Evolutionary conservation across 2,329 filamentous ascomycete genomes (phyloP).

Genomic region (Aureobasidium namibiae): DNA sequence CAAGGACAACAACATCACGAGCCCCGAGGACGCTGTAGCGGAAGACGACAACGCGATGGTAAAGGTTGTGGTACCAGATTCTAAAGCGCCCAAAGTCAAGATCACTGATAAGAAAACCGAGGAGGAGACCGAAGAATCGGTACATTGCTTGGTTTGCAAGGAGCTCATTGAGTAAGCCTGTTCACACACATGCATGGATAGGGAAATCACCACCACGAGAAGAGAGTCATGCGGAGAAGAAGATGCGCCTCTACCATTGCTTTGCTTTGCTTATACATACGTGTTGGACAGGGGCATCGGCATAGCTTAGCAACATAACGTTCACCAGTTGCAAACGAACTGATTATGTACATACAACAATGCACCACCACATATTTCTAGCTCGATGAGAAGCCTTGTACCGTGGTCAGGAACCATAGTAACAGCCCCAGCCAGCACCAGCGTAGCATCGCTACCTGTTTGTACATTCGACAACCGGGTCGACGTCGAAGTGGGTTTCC

Average conservation of each 20-base stretch:
- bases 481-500: too few relatives aligned
- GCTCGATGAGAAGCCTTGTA: too few relatives aligned
- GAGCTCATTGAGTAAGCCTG: slow-evolving; percentile 13
- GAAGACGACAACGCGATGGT: background rate
- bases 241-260: background rate
- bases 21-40: background rate
- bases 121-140: slow-evolving; percentile 17
- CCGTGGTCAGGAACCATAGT: too few relatives aligned
- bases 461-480: background rate
- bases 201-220: too few relatives aligned
- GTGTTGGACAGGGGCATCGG: background rate
- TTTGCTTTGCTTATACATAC: background rate
- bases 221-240: background rate
- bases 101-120: slow-evolving; percentile 20
- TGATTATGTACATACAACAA: background rate
- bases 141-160: slow-evolving; percentile 24
- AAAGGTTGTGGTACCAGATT: background rate
- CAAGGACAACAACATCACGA: background rate
- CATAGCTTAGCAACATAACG: background rate
- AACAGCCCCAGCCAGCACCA: too few relatives aligned
- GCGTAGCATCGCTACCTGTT: too few relatives aligned
- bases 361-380: background rate
- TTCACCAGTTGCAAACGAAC: background rate
- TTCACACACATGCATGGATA: too few relatives aligned
- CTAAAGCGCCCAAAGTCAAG: slow-evolving; percentile 20